Evolutionary conservation across 257 asterid genomes (phyloP).

Genomic region (Gynochthodes officinalis): DNA sequence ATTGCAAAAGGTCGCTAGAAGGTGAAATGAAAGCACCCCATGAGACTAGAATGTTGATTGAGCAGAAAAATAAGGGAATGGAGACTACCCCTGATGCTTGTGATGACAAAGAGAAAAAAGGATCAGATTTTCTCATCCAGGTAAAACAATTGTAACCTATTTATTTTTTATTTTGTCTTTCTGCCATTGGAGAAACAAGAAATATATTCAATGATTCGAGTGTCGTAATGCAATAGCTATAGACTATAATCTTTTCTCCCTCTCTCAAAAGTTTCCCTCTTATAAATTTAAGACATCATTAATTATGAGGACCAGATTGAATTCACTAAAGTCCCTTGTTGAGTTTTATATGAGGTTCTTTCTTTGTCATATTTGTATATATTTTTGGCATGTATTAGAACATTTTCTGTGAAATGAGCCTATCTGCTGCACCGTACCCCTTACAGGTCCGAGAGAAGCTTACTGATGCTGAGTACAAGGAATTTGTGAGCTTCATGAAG

Average conservation of each 20-base stretch:
- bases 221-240: background rate
- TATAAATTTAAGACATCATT: background rate
- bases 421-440: conserved; percentile 18
- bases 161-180: background rate
- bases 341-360: background rate
- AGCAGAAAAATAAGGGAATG: conserved; percentile 27
- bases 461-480: conserved; percentile 65
- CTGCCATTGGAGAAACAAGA: background rate
- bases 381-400: conserved; percentile 3
- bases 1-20: conserved; percentile 24
- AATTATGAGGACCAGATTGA: background rate
- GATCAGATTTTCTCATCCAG: conserved; percentile 75
- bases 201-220: background rate
- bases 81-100: conserved; percentile 31
- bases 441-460: conserved; percentile 85
- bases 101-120: conserved; percentile 53
- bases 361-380: background rate
- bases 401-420: conserved; percentile 17
- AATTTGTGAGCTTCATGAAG: conserved; percentile 72
- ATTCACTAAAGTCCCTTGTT: background rate
- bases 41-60: conserved; percentile 19
- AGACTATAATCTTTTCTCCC: background rate
- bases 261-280: conserved; percentile 2
- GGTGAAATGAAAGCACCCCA: conserved; percentile 29
- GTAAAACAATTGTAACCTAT: conserved; percentile 30